These are phyloP conservation scores for Talaromyces trachyspermus DNA, from an alignment of 495 filamentous ascomycete genomes.

Conservation along the genomic window DNA sequence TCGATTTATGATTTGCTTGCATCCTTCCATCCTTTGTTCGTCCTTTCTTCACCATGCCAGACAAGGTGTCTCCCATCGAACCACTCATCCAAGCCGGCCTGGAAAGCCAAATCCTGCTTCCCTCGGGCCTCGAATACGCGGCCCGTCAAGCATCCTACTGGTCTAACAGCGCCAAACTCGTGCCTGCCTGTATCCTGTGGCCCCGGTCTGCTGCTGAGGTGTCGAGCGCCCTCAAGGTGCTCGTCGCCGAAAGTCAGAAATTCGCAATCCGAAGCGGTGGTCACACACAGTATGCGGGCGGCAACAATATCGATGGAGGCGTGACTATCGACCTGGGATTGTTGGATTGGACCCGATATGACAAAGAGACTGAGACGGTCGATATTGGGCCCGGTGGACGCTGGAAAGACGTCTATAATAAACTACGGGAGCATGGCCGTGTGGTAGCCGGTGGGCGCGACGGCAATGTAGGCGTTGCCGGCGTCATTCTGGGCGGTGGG, in stretches of 20 bases:
- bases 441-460: slow-evolving; percentile 43
- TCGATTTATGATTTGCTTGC: too few relatives aligned
- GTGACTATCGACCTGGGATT: slow-evolving; percentile 22
- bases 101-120: too few relatives aligned
- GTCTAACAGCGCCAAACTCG: background rate
- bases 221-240: background rate
- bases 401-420: slow-evolving; percentile 39
- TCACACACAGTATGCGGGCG: slow-evolving; percentile 29
- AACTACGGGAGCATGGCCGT: slow-evolving; percentile 33
- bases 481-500: slow-evolving; percentile 35
- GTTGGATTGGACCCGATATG: slow-evolving; percentile 21
- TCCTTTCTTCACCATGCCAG: too few relatives aligned
- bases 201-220: background rate
- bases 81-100: too few relatives aligned
- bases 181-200: background rate
- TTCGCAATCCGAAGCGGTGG: slow-evolving; percentile 23
- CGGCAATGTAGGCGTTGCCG: slow-evolving; percentile 32
- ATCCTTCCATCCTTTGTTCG: too few relatives aligned
- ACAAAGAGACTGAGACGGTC: background rate
- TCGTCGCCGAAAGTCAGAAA: background rate
- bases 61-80: too few relatives aligned
- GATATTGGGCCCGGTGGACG: slow-evolving; percentile 37
- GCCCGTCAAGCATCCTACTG: too few relatives aligned
- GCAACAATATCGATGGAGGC: slow-evolving; percentile 23
- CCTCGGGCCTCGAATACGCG: too few relatives aligned